Conservation (phyloP, 257 asterid genomes). For the Scutellaria galericulata region DNA sequence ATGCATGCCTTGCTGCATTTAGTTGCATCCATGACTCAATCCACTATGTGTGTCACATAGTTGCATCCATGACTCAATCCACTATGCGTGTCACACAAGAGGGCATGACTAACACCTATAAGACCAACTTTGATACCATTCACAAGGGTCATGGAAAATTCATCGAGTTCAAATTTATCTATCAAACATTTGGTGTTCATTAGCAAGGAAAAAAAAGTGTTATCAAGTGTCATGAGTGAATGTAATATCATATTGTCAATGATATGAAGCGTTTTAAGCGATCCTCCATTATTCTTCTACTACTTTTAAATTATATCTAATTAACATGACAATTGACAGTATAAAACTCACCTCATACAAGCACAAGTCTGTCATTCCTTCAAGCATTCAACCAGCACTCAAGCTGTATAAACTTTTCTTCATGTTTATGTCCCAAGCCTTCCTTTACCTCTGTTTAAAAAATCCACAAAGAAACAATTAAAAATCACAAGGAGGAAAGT, state of each 20-base stretch:
- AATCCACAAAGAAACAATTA: conserved; percentile 33
- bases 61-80: no score
- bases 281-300: not conserved
- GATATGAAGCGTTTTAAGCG: no score
- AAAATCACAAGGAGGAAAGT: conserved; percentile 17
- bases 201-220: not conserved
- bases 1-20: not conserved
- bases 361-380: conserved; percentile 73
- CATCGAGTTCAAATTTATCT: not conserved
- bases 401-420: conserved; percentile 44
- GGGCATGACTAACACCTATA: not conserved
- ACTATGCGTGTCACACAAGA: not conserved
- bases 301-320: not conserved
- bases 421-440: conserved; percentile 46
- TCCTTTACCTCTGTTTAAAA: conserved; percentile 47
- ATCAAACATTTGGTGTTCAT: not conserved
- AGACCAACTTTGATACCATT: not conserved
- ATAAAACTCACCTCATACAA: conserved; percentile 53
- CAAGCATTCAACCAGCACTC: conserved; percentile 55
- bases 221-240: not conserved
- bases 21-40: conserved; percentile 8
- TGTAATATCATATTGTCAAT: not conserved
- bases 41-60: no score
- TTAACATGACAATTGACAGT: not conserved
- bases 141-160: conserved; percentile 1